A percentile compares a stretch with the other conserved stretches of the same genome.
These are phyloP conservation scores for Hypsizygus ulmarius DNA, from an alignment of 1,284 basidiomycete genomes.

Conservation along the genomic window DNA sequence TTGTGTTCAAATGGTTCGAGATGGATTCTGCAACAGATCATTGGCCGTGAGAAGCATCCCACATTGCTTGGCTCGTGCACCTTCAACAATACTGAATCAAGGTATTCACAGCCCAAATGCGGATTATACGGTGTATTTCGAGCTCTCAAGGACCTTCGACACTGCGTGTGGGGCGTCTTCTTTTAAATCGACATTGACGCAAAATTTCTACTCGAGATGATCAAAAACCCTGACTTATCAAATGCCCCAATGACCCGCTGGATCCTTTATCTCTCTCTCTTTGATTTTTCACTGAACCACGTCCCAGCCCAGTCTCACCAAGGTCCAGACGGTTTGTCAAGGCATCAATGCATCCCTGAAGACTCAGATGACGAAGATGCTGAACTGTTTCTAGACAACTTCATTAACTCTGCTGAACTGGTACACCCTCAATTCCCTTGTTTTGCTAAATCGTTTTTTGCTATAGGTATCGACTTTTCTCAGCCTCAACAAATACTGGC, in stretches of 20 bases:
- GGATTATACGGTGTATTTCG: constrained; percentile 36
- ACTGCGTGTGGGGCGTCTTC: constrained; percentile 29
- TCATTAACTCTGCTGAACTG: no score
- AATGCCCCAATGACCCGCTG: constrained; percentile 35
- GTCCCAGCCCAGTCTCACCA: constrained; percentile 26
- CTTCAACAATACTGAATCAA: constrained; percentile 28
- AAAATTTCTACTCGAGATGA: constrained; percentile 33
- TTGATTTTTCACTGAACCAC: constrained; percentile 31
- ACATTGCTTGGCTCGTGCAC: constrained; percentile 32
- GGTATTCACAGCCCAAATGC: constrained; percentile 37
- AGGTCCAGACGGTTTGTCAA: constrained; percentile 20
- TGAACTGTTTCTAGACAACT: no score
- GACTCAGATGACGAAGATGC: no score
- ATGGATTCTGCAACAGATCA: constrained; percentile 31
- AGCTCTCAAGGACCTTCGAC: constrained; percentile 29
- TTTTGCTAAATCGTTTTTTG: no score
- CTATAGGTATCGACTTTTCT: no score
- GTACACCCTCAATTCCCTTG: no score
- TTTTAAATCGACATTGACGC: constrained; percentile 36
- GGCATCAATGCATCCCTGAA: no score
- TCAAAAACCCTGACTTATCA: constrained; percentile 31
- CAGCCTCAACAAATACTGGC: no score
- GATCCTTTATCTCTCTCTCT: constrained; percentile 30
- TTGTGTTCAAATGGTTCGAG: constrained; percentile 30
- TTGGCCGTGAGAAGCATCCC: constrained; percentile 20